Percentiles rank a stretch among this genome's conserved stretches.
Conservation (phyloP, 2,329 filamentous ascomycete genomes). For the Fusarium lateritium region DNA sequence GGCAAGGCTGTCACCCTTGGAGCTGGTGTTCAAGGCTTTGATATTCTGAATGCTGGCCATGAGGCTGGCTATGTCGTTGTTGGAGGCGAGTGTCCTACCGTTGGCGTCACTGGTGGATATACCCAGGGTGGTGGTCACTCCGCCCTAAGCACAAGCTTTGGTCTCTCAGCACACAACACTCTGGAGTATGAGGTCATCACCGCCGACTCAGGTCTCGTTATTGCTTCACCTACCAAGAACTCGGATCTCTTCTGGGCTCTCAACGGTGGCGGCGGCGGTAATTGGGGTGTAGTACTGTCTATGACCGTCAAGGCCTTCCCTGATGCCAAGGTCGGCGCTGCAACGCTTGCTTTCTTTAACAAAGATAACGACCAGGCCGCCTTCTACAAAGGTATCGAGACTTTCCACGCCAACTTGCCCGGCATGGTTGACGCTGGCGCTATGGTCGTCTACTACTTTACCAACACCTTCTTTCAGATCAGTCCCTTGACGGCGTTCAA, state of each 20-base stretch:
- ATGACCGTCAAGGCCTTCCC: conserved; percentile 67
- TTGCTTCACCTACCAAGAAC: conserved; percentile 63
- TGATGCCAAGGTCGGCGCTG: conserved; percentile 59
- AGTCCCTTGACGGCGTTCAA: conserved; percentile 61
- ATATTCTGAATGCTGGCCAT: conserved; percentile 61
- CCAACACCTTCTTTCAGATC: conserved; percentile 59
- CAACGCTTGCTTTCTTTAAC: conserved; percentile 60
- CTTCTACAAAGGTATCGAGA: conserved; percentile 65
- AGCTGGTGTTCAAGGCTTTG: conserved; percentile 66
- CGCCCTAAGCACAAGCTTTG: conserved; percentile 65
- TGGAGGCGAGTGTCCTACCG: conserved; percentile 68
- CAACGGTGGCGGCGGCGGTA: conserved; percentile 71
- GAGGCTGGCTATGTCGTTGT: conserved; percentile 64
- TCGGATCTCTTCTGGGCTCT: conserved; percentile 75
- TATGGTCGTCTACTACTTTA: conserved; percentile 65
- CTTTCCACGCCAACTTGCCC: conserved; percentile 60
- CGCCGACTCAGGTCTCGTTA: conserved; percentile 61
- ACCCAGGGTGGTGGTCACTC: conserved; percentile 71
- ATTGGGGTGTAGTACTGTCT: conserved; percentile 69
- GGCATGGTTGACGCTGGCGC: conserved; percentile 65
- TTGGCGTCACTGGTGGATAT: conserved; percentile 73
- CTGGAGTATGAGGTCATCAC: conserved; percentile 70
- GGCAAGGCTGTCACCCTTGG: conserved; percentile 68
- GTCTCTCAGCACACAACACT: conserved; percentile 72
- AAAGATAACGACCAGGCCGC: conserved; percentile 52